These are phyloP conservation scores for Hemisphaericaspora xylofermentans DNA, from an alignment of 1,139 yeast species.

Conservation along the genomic window DNA sequence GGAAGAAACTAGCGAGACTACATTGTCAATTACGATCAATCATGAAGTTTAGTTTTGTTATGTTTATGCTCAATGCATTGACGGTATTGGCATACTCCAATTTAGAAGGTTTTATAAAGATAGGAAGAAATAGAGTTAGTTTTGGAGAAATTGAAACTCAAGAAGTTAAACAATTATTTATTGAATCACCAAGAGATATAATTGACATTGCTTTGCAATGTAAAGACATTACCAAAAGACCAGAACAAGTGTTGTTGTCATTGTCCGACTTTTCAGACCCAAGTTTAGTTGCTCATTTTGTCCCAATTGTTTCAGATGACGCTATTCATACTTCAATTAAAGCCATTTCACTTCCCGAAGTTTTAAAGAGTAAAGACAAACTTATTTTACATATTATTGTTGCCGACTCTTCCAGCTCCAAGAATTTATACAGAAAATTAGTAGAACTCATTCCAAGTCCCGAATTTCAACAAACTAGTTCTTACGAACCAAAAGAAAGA, in stretches of 20 bases:
- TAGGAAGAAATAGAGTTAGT: slow-evolving; percentile 25
- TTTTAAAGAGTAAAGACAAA: slow-evolving; percentile 34
- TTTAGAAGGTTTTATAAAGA: slow-evolving; percentile 28
- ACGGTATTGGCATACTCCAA: slow-evolving; percentile 25
- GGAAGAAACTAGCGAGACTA: slow-evolving; percentile 2
- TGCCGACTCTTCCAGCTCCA: slow-evolving; percentile 24
- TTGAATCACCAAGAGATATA: slow-evolving; percentile 35
- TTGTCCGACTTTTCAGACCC: slow-evolving; percentile 25
- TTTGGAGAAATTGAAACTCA: slow-evolving; percentile 40
- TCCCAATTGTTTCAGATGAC: slow-evolving; percentile 23
- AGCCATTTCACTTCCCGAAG: slow-evolving; percentile 35
- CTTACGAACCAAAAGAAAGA: slow-evolving; percentile 34
- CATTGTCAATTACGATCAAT: background rate
- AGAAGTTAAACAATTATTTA: slow-evolving; percentile 30
- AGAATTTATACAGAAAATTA: slow-evolving; percentile 29
- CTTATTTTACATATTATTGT: slow-evolving; percentile 35
- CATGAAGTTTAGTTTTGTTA: slow-evolving; percentile 15
- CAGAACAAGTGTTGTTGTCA: slow-evolving; percentile 29
- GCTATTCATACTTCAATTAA: slow-evolving; percentile 28
- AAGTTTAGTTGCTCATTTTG: slow-evolving; percentile 25
- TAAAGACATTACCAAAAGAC: slow-evolving; percentile 18
- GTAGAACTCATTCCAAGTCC: slow-evolving; percentile 35
- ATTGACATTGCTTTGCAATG: slow-evolving; percentile 27
- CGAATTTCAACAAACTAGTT: slow-evolving; percentile 25
- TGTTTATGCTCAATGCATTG: slow-evolving; percentile 12